phyloP scores from a whole-genome alignment of 2,329 filamentous ascomycete genomes.

The Fusarium mexicanum region DNA sequence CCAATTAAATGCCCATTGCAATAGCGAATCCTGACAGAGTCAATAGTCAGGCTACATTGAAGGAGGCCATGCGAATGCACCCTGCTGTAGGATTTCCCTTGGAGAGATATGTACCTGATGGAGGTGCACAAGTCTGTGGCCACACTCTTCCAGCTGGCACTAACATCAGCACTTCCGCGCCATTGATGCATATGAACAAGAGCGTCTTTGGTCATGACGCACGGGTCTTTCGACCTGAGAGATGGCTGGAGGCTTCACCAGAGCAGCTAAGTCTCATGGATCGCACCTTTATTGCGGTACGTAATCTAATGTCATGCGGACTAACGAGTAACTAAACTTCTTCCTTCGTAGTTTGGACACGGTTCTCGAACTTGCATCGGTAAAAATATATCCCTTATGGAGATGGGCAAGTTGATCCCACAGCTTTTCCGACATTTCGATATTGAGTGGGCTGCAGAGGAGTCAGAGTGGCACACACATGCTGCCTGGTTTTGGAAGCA shows the following conservation, averaged over 20 bases:
- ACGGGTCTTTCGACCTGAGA: neutral
- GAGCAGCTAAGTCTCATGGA: neutral
- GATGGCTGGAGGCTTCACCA: neutral
- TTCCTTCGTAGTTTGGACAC: neutral
- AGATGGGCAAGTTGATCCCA: neutral
- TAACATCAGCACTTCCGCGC: neutral
- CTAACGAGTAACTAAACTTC: accelerated
- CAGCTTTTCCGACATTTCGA: neutral
- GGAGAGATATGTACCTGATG: neutral
- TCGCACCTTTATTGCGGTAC: neutral
- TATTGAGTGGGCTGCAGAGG: neutral
- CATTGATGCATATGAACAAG: neutral
- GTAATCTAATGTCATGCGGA: accelerated
- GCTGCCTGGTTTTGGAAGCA: neutral
- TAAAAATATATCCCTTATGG: neutral
- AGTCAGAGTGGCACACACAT: neutral
- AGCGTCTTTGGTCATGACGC: neutral
- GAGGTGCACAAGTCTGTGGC: neutral
- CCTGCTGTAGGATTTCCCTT: neutral
- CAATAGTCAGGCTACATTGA: neutral
- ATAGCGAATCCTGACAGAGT: accelerated
- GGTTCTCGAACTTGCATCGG: neutral
- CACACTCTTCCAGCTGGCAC: neutral
- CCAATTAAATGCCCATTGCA: accelerated
- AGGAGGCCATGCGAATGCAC: neutral